A percentile compares a stretch with the other conserved stretches of the same genome.
Evolutionary conservation across 805 yeast species (phyloP).

Genomic region (Saccharomycopsis fodiens): DNA sequence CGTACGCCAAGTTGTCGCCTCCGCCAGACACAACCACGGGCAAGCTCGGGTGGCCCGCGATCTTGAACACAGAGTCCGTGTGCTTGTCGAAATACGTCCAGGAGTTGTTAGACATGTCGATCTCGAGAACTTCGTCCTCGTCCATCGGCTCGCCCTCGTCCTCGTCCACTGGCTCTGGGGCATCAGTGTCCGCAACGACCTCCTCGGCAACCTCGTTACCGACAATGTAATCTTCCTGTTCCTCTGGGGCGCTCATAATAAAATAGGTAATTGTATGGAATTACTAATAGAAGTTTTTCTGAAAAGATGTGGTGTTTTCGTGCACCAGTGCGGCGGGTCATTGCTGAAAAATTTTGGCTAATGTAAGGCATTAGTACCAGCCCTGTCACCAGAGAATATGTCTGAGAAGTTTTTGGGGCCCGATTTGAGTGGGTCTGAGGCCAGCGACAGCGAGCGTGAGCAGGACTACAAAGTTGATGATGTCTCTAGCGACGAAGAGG

Average conservation of each 20-base stretch:
- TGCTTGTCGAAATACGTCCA: conserved; percentile 85
- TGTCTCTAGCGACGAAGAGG: conserved; percentile 16
- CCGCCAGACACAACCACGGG: conserved; percentile 91
- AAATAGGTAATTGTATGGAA: background rate
- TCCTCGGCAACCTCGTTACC: conserved; percentile 22
- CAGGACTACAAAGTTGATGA: conserved; percentile 3
- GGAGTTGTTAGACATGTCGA: conserved; percentile 40
- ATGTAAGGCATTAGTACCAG: too few species aligned
- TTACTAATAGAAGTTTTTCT: background rate
- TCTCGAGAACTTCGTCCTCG: conserved; percentile 24
- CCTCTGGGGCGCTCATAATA: conserved; percentile 17
- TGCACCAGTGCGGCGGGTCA: background rate
- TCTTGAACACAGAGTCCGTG: conserved; percentile 49
- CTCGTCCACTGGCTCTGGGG: conserved; percentile 14
- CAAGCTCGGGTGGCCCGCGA: conserved; percentile 76
- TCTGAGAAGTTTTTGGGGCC: conserved; percentile 4
- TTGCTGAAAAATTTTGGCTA: conserved; percentile 2
- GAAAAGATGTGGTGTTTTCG: background rate
- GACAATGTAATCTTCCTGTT: conserved; percentile 21
- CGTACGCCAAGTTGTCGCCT: conserved; percentile 80
- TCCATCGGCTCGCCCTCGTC: conserved; percentile 25
- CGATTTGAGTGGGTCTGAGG: conserved; percentile 5
- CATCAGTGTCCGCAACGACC: conserved; percentile 22
- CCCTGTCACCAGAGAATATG: background rate
- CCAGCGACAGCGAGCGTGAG: conserved; percentile 13